Evolutionary conservation across 2,329 filamentous ascomycete species (phyloP).

Genomic region (Colletotrichum nymphaeae): DNA sequence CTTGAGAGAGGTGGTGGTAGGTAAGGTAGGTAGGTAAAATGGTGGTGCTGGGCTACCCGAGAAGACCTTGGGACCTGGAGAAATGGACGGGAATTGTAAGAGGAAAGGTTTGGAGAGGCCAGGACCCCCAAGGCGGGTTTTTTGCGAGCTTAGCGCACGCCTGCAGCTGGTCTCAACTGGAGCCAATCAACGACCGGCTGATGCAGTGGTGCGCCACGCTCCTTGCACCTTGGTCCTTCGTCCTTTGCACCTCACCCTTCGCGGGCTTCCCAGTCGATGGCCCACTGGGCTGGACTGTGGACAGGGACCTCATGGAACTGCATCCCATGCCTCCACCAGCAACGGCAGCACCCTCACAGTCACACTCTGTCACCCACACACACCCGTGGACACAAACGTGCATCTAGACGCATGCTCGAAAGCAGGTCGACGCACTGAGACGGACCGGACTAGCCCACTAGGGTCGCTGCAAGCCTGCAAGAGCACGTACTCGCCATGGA

Average conservation of each 20-base stretch:
- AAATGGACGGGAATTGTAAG: conserved; percentile 27
- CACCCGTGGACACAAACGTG: neutral
- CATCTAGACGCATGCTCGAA: neutral
- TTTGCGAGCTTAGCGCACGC: conserved; percentile 41
- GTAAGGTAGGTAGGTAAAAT: neutral
- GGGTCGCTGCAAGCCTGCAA: conserved; percentile 32
- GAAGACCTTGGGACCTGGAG: neutral
- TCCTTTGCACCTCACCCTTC: too few species aligned
- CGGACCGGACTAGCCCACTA: conserved; percentile 31
- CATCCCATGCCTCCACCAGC: neutral
- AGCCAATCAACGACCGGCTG: conserved; percentile 46
- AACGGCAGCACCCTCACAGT: neutral
- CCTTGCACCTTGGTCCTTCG: conserved; percentile 28
- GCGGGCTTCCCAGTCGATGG: neutral
- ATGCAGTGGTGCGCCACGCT: conserved; percentile 42
- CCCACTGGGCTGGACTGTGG: conserved; percentile 24
- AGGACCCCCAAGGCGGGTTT: conserved; percentile 41
- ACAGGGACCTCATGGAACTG: conserved; percentile 22
- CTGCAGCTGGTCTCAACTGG: conserved; percentile 41
- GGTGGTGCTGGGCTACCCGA: neutral
- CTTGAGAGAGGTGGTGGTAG: neutral
- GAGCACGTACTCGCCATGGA: conserved; percentile 29
- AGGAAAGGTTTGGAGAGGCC: conserved; percentile 25
- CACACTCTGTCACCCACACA: neutral
- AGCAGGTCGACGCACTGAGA: conserved; percentile 15